phyloP scores from a whole-genome alignment of 2,329 filamentous ascomycete genomes.

The Verticillium nubilum region DNA sequence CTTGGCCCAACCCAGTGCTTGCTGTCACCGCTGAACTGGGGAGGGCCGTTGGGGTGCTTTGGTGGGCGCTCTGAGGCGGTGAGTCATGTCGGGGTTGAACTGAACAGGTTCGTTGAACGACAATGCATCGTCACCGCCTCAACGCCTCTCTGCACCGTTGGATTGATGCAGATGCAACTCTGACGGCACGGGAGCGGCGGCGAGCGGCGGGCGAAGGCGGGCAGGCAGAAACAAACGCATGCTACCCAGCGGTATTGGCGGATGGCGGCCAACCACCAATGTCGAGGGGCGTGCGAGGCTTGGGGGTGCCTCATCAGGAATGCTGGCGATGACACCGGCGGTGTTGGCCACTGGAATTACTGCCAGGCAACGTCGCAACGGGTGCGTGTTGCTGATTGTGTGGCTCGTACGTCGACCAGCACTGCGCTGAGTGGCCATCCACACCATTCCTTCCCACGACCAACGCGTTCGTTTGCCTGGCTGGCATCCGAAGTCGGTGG shows the following conservation, averaged over 20 bases:
- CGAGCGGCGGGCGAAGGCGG: not conserved
- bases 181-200: not conserved
- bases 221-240: not conserved
- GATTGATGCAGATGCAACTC: not conserved
- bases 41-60: not conserved
- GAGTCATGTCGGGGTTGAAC: not conserved
- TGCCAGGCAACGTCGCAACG: not conserved
- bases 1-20: not conserved
- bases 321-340: not conserved
- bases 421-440: not conserved
- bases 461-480: not conserved
- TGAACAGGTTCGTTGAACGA: not conserved
- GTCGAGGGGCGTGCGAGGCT: not conserved
- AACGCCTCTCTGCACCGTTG: not conserved
- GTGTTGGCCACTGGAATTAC: not conserved
- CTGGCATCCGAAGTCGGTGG: not conserved
- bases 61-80: not conserved
- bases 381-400: constrained; percentile 1
- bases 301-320: not conserved
- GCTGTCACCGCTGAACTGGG: not conserved
- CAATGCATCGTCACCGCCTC: not conserved
- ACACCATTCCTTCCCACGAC: not conserved
- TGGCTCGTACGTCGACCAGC: not conserved
- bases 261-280: not conserved
- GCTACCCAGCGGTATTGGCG: not conserved